Percentiles rank a stretch among this genome's conserved stretches.
Conservation (phyloP, 2,329 filamentous ascomycete genomes). For the Xylaria multiplex region DNA sequence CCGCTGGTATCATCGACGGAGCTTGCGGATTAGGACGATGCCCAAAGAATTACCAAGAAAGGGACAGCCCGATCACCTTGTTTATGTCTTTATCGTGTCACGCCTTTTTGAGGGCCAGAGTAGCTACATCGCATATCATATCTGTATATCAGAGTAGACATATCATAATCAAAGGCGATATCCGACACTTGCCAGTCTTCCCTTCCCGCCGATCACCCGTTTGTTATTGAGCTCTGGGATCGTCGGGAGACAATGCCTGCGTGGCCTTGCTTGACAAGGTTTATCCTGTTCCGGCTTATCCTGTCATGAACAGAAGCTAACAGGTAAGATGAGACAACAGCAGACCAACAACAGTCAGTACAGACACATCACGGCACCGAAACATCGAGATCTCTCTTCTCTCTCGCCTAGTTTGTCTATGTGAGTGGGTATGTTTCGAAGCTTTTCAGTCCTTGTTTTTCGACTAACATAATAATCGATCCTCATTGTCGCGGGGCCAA, state of each 20-base stretch:
- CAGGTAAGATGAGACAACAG: background rate
- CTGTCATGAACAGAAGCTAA: background rate
- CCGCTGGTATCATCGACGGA: slow-evolving; percentile 29
- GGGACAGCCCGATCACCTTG: slow-evolving; percentile 33
- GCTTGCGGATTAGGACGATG: slow-evolving; percentile 31
- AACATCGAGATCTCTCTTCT: slow-evolving; percentile 5
- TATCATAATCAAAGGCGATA: slow-evolving; percentile 19
- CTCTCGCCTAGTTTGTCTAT: background rate
- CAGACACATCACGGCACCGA: background rate
- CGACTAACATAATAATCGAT: slow-evolving; percentile 13
- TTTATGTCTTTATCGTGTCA: slow-evolving; percentile 22
- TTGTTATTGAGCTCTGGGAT: slow-evolving; percentile 18
- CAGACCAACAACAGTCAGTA: background rate
- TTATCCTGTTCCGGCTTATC: background rate
- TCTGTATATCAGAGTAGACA: slow-evolving; percentile 23
- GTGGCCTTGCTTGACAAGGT: background rate
- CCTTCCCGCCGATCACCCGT: slow-evolving; percentile 41
- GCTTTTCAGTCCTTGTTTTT: slow-evolving; percentile 13
- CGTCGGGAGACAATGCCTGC: slow-evolving; percentile 14
- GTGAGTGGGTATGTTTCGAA: slow-evolving; percentile 23
- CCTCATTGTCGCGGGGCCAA: slow-evolving; percentile 23
- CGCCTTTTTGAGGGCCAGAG: slow-evolving; percentile 3
- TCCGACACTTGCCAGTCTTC: slow-evolving; percentile 10
- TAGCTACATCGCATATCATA: slow-evolving; percentile 1
- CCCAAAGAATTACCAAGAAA: slow-evolving; percentile 36